Evolutionary conservation across 23 red algal genomes (phyloP), one percentile per base, ranked within the genome.

Genomic region (Pyropia yezoensis): DNA sequence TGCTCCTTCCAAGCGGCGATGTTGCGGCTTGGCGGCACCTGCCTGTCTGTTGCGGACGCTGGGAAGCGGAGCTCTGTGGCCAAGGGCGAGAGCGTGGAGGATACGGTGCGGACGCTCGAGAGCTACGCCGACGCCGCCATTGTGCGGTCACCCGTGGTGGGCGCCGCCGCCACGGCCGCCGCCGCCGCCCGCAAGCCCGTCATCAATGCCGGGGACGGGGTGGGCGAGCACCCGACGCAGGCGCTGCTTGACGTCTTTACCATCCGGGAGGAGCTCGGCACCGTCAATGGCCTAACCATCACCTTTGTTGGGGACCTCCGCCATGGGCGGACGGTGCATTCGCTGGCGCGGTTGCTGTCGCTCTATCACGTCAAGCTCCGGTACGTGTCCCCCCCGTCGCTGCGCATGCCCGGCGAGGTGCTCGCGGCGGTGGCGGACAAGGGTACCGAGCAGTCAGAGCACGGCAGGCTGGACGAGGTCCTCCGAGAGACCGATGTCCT

Each of bases 201-300:
- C 8, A 87, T 97, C 34, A 97, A 90, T 70, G 93, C 93, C 7
- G 93, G 93, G 18, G 93, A 97, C 56, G 93, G 93, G 12, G 73
- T 86, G 18, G 94, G 94, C 50, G 94, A 98, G 60, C 94, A 98
- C 60, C 94, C 94, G 22, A 98, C 94, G 18, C 94, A 98, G 63
- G 86, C 94, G 11, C 67, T 98, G 65, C 55, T 98, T 50, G 94
- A 98, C 69, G 88, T 98, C 33, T 98, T 91, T 49, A 98, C 94
- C 21, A 98, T 98, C 49, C 94, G 94, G 18, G 94, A 98, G 78
- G 94, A 98, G 74, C 83, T 98, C 11, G 94, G 94, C 49, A 98
- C 94, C 66, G 94, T 98, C 22, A 98, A 98, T 57, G 80, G 80
- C 47, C 51, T 98, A 14, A 89, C 79, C 30, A 76, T 98, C 33